phyloP scores from a whole-genome alignment of 2,329 filamentous ascomycete genomes.

The Camptophora hylomeconis region DNA sequence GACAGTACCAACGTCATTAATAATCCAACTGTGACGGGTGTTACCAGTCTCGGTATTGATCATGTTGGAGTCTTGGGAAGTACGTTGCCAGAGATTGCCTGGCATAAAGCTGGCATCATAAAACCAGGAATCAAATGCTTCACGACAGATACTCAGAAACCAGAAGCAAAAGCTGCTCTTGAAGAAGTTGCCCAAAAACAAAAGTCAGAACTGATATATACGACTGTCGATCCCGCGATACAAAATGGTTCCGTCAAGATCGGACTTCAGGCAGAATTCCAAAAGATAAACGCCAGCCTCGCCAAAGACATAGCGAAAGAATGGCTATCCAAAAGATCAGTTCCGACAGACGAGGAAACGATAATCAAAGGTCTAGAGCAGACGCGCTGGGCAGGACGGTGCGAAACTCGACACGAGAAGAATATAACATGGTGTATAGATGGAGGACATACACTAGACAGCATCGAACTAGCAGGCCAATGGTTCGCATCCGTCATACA shows the following conservation, averaged over 20 bases:
- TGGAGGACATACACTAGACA: constrained; percentile 78
- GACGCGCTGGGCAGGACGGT: constrained; percentile 62
- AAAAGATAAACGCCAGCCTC: constrained; percentile 49
- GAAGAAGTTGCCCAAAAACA: constrained; percentile 41
- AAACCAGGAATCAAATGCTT: constrained; percentile 54
- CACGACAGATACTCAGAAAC: constrained; percentile 41
- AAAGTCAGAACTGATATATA: constrained; percentile 29
- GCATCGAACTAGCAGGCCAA: constrained; percentile 57
- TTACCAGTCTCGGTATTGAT: constrained; percentile 75
- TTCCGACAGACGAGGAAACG: constrained; percentile 5
- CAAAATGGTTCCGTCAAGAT: constrained; percentile 35
- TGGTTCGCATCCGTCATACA: constrained; percentile 54
- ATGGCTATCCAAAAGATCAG: constrained; percentile 22
- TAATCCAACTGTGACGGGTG: constrained; percentile 55
- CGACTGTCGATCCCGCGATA: constrained; percentile 33
- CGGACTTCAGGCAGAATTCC: constrained; percentile 49
- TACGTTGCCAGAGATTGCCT: constrained; percentile 70
- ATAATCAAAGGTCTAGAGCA: constrained; percentile 44
- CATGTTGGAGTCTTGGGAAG: constrained; percentile 69
- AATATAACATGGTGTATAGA: constrained; percentile 67
- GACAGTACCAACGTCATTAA: constrained; percentile 80
- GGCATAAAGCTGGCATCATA: constrained; percentile 86
- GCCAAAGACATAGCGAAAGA: constrained; percentile 38
- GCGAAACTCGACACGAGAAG: constrained; percentile 51
- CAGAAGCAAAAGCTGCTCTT: constrained; percentile 42